Evolutionary conservation across 768 basidiomycete genomes (phyloP), one percentile per base, ranked within the genome.

Genomic region (Candolleomyces aberdarensis): DNA sequence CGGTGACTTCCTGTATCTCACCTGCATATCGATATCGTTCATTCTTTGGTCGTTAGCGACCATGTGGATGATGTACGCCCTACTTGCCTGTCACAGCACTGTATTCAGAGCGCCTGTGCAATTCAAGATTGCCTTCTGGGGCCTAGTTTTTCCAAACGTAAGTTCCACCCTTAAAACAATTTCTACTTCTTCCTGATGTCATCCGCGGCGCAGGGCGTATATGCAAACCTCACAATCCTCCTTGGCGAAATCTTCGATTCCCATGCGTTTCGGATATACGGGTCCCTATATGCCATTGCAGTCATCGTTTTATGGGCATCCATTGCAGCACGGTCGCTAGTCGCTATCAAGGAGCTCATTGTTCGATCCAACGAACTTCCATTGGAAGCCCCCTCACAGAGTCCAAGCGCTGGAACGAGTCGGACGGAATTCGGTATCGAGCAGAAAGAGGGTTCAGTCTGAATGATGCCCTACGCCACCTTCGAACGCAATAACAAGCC

Each of bases 61-160:
- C 2, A 83, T 85, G 83, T 88, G 86, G 83, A 74, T 87, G 36
- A 47, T 84, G 5, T 85, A 79, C 66, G 85, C 83, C 0, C 56
- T 86, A 8, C 72, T 88, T 39, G 83, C 78, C 13, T 65, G 88
- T 1, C 69, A 71, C 41, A 69, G 83, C 29, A 74, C 78, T 2
- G 62, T 82, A 0, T 74, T 79, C 17, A 75, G 73, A 46, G 68
- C 69, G 0, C 72, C 66, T 1, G 71, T 88, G 19, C 74, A 79
- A 6, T 90, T 89, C 71, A 76, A 75, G 59, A 68, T 87, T 17
- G 74, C 81, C 0, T 86, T 83, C 65, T 90, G 89, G 89, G 85
- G 85, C 8, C 70, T 87, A 46, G 83, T 89, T 63, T 90, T 90
- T 67, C 88, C 89, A 5, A 89, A 88, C 63, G 89, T 77, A 54